Evolutionary conservation across 1,284 basidiomycete species (phyloP).

Genomic region (Irpex rosettiformis): DNA sequence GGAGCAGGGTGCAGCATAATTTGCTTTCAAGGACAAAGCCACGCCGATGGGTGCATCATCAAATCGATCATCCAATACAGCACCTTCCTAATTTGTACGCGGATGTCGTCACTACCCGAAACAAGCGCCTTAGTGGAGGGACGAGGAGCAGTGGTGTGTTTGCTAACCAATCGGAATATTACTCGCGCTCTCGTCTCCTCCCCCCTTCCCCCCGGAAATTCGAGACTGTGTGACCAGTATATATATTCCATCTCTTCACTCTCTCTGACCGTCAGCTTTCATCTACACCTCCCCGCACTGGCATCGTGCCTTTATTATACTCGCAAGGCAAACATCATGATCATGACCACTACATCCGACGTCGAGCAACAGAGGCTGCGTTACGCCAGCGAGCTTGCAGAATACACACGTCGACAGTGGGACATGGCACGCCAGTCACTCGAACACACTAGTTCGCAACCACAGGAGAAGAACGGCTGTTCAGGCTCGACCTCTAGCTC

Average conservation of each 20-base stretch:
- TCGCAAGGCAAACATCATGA: slow-evolving; percentile 2
- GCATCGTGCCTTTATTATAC: not conserved
- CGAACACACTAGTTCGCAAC: slow-evolving; percentile 17
- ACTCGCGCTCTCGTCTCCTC: not conserved
- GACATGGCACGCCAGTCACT: slow-evolving; percentile 31
- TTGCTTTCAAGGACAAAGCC: not conserved
- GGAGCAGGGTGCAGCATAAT: not conserved
- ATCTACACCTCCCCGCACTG: not conserved
- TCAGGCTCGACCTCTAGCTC: too few relatives aligned
- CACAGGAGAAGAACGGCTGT: slow-evolving; percentile 10
- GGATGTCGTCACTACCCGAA: slow-evolving; percentile 10
- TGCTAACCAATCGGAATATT: too few relatives aligned
- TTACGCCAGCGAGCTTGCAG: slow-evolving; percentile 57
- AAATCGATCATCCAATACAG: too few relatives aligned
- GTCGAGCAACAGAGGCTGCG: slow-evolving; percentile 45
- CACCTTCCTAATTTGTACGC: slow-evolving; percentile 4
- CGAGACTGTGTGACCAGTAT: not conserved
- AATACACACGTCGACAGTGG: slow-evolving; percentile 57
- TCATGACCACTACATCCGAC: slow-evolving; percentile 23
- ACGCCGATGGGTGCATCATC: not conserved
- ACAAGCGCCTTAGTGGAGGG: not conserved
- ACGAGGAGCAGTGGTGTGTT: slow-evolving; percentile 2
- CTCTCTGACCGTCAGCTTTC: not conserved
- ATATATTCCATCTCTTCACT: not conserved
- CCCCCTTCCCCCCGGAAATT: not conserved